These are phyloP conservation scores for Tubosaeta sp. DNA, from an alignment of 768 basidiomycete genomes.

Conservation along the genomic window DNA sequence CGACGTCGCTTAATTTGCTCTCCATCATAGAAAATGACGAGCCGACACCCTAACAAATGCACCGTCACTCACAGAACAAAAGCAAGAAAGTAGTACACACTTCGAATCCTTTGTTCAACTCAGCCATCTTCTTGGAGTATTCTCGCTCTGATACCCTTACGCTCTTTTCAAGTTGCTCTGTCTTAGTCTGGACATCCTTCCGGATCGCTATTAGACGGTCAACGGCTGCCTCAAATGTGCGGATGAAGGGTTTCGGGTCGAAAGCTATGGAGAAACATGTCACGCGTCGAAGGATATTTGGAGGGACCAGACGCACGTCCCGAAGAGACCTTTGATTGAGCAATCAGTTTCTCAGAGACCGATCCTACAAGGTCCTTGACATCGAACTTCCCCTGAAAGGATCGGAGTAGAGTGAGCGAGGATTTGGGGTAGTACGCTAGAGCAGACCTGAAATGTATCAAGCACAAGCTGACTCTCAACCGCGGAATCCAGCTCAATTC, in stretches of 20 bases:
- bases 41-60: conserved; percentile 64
- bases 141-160: conserved; percentile 87
- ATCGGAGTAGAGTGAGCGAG: conserved; percentile 26
- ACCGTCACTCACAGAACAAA: neutral
- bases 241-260: conserved; percentile 88
- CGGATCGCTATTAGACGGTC: conserved; percentile 84
- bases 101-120: conserved; percentile 91
- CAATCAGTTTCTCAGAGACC: conserved; percentile 84
- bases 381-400: conserved; percentile 77
- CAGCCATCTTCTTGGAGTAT: conserved; percentile 91
- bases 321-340: conserved; percentile 75
- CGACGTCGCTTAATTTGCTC: conserved; percentile 86
- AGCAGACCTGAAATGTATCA: conserved; percentile 50
- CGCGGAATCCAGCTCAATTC: conserved; percentile 43
- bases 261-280: conserved; percentile 56
- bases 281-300: neutral
- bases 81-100: conserved; percentile 39
- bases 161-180: conserved; percentile 88
- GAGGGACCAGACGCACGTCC: conserved; percentile 59
- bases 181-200: conserved; percentile 85
- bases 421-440: neutral
- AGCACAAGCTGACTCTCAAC: conserved; percentile 52
- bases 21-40: conserved; percentile 90
- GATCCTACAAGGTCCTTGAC: conserved; percentile 84
- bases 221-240: conserved; percentile 87